These are phyloP conservation scores for Oryza punctata DNA, from an alignment of 176 grass and related monocot species.

Conservation along the genomic window DNA sequence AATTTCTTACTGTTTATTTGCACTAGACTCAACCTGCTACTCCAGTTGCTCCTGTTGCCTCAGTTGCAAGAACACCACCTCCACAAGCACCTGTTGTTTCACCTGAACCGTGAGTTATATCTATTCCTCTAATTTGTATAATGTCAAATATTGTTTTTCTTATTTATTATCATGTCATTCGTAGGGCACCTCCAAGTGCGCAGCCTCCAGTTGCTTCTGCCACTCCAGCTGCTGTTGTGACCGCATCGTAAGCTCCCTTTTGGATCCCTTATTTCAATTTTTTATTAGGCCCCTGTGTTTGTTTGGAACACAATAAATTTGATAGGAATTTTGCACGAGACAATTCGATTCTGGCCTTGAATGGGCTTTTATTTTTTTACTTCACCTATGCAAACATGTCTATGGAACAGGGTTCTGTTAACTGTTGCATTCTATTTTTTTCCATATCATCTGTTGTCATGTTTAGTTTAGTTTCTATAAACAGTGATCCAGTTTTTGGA, in stretches of 20 bases:
- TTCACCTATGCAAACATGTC: not conserved
- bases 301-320: not conserved
- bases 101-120: constrained; percentile 60
- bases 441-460: not conserved
- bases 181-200: constrained; percentile 50
- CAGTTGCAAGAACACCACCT: constrained; percentile 57
- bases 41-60: constrained; percentile 42
- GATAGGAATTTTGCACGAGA: not conserved
- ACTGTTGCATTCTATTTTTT: not conserved
- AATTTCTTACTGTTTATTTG: constrained; percentile 6
- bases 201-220: constrained; percentile 36
- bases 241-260: constrained; percentile 55
- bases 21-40: constrained; percentile 43
- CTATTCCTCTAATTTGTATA: constrained; percentile 14
- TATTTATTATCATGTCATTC: constrained; percentile 16
- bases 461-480: not conserved
- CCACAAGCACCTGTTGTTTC: constrained; percentile 51
- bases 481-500: not conserved
- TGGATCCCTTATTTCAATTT: not conserved
- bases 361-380: not conserved
- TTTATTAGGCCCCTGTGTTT: not conserved
- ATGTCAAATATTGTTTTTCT: constrained; percentile 6
- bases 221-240: constrained; percentile 50
- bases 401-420: not conserved
- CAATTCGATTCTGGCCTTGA: not conserved